Evolutionary conservation across 805 yeast genomes (phyloP).

Genomic region (Clavispora phyllophila): DNA sequence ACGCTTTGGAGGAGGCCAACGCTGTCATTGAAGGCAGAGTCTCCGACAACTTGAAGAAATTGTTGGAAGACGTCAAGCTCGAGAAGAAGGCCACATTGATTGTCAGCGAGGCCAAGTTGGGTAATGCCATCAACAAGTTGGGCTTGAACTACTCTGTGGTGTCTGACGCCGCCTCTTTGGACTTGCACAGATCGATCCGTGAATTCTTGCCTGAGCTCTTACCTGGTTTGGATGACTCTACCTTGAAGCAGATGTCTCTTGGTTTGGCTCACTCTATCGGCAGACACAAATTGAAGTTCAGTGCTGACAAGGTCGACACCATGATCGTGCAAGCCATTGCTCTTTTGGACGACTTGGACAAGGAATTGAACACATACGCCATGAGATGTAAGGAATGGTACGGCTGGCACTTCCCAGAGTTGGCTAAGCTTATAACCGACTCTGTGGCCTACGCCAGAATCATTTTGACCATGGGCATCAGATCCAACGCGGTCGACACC

Average conservation of each 20-base stretch:
- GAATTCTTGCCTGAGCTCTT: constrained; percentile 89
- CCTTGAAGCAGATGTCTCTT: constrained; percentile 88
- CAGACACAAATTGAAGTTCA: constrained; percentile 94
- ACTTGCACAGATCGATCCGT: constrained; percentile 91
- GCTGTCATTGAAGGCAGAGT: constrained; percentile 92
- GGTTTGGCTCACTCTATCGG: constrained; percentile 99
- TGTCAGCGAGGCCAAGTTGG: constrained; percentile 93
- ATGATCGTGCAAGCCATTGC: constrained; percentile 99
- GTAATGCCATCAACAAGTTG: constrained; percentile 92
- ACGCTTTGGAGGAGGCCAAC: constrained; percentile 92
- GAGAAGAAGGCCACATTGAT: constrained; percentile 83
- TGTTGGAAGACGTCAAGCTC: constrained; percentile 70
- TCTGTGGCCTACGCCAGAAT: constrained; percentile 95
- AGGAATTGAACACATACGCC: constrained; percentile 95
- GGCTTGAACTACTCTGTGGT: constrained; percentile 85
- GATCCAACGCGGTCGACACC: constrained; percentile 85
- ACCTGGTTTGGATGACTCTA: constrained; percentile 86
- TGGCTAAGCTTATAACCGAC: constrained; percentile 94
- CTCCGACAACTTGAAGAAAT: constrained; percentile 70
- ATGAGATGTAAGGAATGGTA: constrained; percentile 99
- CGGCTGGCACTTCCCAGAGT: constrained; percentile 99
- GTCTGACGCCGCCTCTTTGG: constrained; percentile 92
- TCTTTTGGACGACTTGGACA: constrained; percentile 90
- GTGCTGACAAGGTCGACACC: constrained; percentile 97
- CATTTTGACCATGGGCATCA: constrained; percentile 87